Base-by-base conservation (phyloP, 2,329 filamentous ascomycete genomes). In the Phialophora chinensis region DNA sequence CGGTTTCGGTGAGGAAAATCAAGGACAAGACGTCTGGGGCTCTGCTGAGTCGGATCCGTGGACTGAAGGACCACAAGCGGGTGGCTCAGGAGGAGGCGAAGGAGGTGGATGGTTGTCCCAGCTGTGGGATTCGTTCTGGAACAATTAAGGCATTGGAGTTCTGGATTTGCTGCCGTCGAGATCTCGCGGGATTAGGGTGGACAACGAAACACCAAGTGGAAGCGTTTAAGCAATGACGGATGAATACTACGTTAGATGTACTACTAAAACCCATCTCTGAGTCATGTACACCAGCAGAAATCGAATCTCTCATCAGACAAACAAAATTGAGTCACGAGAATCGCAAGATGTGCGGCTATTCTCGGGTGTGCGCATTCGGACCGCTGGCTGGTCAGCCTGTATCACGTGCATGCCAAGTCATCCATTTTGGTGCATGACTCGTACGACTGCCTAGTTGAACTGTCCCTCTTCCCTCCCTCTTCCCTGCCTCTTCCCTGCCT, bases 11-110 rank as follows among this genome's bases (percentile, higher is more conserved):
- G 20, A 44, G 8, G 63, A 66, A 25, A 73, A 71, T 35, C 65
- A 74, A 50, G 65, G 67, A 52, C 73, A 75, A 62, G 76, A 77
- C 52, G 69, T 77, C n/a, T 77, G 76, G 74, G 77, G 78, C 6
- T 73, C 72, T 27, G 73, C 72, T 27, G 70, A 74, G 6, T 67
- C 72, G 38, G 74, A 78, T 63, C 75, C 74, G 10, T 75, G 74
- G 72, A 62, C 59, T 60, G 71, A 67, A 23, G 67, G 72, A 33
- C 70, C 72, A 54, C 74, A 70, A 61, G 75, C 68, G 23, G 77
- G 71, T 35, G 78, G 72, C 23, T 59, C 59, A 20, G 66, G 60
- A 44, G 66, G 42, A 27, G 60, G 64, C n/a, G 75, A 73, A 33
- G 76, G 73, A 61, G 74, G 72, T 31, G 76, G 75, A 38, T 72